A percentile compares a stretch with the other conserved stretches of the same genome.
Evolutionary conservation across 306 rosid species (phyloP).

Genomic region (Heteromeles arbutifolia): DNA sequence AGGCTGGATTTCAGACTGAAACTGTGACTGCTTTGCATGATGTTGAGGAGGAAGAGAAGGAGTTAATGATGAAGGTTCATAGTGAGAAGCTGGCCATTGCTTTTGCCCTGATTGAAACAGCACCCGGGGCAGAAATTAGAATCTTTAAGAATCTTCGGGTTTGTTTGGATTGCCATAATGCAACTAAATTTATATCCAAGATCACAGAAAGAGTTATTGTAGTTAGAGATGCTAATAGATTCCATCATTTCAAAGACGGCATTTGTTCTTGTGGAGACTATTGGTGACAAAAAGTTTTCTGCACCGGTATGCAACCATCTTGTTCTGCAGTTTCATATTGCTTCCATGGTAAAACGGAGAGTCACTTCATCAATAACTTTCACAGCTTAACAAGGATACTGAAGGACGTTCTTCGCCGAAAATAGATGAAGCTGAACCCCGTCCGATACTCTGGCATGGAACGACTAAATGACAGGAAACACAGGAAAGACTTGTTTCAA

Average conservation of each 20-base stretch:
- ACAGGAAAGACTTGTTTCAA: not conserved
- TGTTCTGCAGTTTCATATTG: slow-evolving; percentile 20
- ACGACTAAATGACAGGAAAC: not conserved
- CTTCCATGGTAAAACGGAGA: slow-evolving; percentile 5
- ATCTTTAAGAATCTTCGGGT: slow-evolving; percentile 92
- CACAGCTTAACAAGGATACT: not conserved
- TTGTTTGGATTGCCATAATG: slow-evolving; percentile 89
- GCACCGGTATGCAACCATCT: slow-evolving; percentile 12
- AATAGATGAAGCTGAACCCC: not conserved
- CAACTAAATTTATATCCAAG: slow-evolving; percentile 85
- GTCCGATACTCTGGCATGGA: not conserved
- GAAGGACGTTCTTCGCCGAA: not conserved
- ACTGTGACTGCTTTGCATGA: slow-evolving; percentile 79
- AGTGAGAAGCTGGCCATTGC: slow-evolving; percentile 92
- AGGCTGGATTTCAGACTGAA: slow-evolving; percentile 73
- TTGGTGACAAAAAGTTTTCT: slow-evolving; percentile 51
- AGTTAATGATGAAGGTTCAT: slow-evolving; percentile 76
- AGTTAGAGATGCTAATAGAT: slow-evolving; percentile 96
- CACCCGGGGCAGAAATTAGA: slow-evolving; percentile 80
- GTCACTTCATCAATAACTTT: not conserved
- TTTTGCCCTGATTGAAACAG: slow-evolving; percentile 71
- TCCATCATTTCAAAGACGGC: slow-evolving; percentile 87
- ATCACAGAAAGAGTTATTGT: slow-evolving; percentile 74
- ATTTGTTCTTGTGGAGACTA: slow-evolving; percentile 84
- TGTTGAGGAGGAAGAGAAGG: slow-evolving; percentile 97